Evolutionary conservation across 208 protist species (phyloP).

Genomic region (Endotrypanum monterogeii): DNA sequence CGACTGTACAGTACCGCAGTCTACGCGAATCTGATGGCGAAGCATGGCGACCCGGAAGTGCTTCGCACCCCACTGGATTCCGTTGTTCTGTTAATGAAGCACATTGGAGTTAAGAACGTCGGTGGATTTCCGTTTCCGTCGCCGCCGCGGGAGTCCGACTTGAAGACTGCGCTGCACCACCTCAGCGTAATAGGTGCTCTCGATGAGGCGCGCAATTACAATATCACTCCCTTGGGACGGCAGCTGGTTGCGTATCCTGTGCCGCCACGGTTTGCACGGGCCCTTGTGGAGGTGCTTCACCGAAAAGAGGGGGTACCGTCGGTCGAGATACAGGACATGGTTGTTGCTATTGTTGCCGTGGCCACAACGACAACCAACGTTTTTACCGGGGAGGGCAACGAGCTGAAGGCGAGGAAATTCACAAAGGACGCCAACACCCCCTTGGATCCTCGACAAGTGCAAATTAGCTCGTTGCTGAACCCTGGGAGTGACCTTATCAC

Average conservation of each 20-base stretch:
- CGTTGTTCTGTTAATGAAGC: slow-evolving; percentile 92
- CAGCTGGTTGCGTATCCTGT: slow-evolving; percentile 80
- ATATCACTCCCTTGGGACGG: slow-evolving; percentile 71
- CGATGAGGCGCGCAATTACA: slow-evolving; percentile 38
- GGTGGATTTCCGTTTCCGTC: slow-evolving; percentile 90
- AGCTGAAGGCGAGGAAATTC: slow-evolving; percentile 61
- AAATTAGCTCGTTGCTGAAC: slow-evolving; percentile 64
- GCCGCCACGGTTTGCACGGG: slow-evolving; percentile 81
- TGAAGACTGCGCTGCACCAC: slow-evolving; percentile 75
- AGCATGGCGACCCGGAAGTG: slow-evolving; percentile 94
- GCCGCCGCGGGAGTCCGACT: slow-evolving; percentile 61
- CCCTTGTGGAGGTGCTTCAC: slow-evolving; percentile 62
- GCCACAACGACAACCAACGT: slow-evolving; percentile 77
- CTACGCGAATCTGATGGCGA: slow-evolving; percentile 97
- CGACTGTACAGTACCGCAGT: slow-evolving; percentile 97
- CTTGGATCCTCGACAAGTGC: slow-evolving; percentile 40
- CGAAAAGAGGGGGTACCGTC: slow-evolving; percentile 12
- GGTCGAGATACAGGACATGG: slow-evolving; percentile 33
- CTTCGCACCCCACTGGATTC: slow-evolving; percentile 90
- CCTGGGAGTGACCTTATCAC: slow-evolving; percentile 89
- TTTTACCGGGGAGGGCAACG: slow-evolving; percentile 86
- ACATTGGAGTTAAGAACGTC: slow-evolving; percentile 88
- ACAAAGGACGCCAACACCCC: slow-evolving; percentile 33
- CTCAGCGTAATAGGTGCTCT: slow-evolving; percentile 80
- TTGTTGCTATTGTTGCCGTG: slow-evolving; percentile 64